Percentiles rank a stretch among this genome's conserved stretches.
Conservation (phyloP, 805 yeast species). For the Hanseniaspora vineae region DNA sequence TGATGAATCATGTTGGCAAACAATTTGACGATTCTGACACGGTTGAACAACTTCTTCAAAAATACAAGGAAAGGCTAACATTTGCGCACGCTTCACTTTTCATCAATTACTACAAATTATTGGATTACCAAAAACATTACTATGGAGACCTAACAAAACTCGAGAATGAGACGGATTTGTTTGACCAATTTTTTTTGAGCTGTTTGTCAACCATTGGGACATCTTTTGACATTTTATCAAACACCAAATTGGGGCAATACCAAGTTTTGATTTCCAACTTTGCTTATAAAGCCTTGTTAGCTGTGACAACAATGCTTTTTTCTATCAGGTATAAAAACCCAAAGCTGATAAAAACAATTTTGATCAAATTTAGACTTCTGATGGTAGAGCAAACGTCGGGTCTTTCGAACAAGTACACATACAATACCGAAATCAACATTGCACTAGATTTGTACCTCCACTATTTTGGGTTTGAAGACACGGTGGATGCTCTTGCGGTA, state of each 20-base stretch:
- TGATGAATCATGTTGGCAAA: no score
- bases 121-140: not conserved
- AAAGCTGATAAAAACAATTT: not conserved
- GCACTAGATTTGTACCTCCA: not conserved
- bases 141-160: not conserved
- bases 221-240: not conserved
- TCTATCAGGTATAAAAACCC: not conserved
- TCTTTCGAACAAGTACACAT: not conserved
- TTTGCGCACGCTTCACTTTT: not conserved
- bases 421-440: not conserved
- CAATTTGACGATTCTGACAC: not conserved
- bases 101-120: not conserved
- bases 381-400: not conserved
- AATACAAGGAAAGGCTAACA: not conserved
- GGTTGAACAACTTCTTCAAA: not conserved
- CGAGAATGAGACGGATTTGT: not conserved
- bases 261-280: not conserved
- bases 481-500: slow-evolving; percentile 14
- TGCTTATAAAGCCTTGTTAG: not conserved
- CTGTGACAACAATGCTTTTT: not conserved
- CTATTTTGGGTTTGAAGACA: slow-evolving; percentile 8
- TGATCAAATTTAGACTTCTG: not conserved
- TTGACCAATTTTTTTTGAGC: not conserved
- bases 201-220: not conserved
- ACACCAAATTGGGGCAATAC: not conserved